A percentile compares a stretch with the other conserved stretches of the same genome.
phyloP scores from a whole-genome alignment of 257 asterid genomes.

The Rubia yunnanensis region DNA sequence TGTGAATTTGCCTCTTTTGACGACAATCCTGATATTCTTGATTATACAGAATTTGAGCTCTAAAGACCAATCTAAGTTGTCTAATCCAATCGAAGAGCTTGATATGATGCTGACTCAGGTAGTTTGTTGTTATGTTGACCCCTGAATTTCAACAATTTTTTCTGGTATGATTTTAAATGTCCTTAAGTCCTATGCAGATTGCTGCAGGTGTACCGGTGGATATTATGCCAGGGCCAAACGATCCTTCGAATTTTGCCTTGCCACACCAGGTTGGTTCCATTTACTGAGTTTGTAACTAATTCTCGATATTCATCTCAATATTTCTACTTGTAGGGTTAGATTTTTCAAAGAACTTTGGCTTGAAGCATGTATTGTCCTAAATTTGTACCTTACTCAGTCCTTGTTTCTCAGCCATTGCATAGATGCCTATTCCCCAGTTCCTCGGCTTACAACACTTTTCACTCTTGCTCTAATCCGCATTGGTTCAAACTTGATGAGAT shows the following conservation, averaged over 20 bases:
- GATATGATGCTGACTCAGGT: constrained; percentile 94
- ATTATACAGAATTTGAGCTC: constrained; percentile 57
- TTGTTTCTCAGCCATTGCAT: constrained; percentile 57
- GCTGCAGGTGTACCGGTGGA: constrained; percentile 73
- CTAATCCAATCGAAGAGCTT: constrained; percentile 81
- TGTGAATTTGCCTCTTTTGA: not conserved
- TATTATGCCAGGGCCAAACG: constrained; percentile 83
- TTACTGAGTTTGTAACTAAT: not conserved
- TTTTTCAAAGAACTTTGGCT: not conserved
- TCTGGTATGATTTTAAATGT: not conserved
- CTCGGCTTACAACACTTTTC: constrained; percentile 77
- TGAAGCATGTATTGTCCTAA: not conserved
- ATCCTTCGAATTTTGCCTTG: constrained; percentile 84
- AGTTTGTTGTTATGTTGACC: not conserved
- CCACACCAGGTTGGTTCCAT: constrained; percentile 73
- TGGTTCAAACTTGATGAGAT: constrained; percentile 79
- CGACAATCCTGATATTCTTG: not conserved
- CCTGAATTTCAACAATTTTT: not conserved
- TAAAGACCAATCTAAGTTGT: constrained; percentile 68
- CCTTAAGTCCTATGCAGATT: constrained; percentile 37
- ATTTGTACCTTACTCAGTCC: not conserved
- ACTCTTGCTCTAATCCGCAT: constrained; percentile 96
- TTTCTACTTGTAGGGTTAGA: not conserved
- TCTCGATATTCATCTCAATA: not conserved
- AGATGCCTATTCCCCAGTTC: constrained; percentile 92